Conservation (phyloP, 2,329 filamentous ascomycete species). For the Cadophora sp. region DNA sequence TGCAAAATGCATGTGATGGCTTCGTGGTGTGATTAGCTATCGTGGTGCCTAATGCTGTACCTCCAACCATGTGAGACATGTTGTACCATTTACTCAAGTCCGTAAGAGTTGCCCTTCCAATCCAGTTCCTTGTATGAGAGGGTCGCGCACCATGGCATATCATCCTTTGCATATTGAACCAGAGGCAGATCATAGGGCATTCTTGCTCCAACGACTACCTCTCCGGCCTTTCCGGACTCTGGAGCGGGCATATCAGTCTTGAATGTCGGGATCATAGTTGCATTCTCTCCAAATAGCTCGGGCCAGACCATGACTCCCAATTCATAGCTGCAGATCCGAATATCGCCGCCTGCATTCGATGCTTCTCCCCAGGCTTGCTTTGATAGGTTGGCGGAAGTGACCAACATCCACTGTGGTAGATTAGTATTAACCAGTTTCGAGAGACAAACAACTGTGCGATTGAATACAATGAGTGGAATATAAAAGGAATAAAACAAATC, state of each 20-base stretch:
- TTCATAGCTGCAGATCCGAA: constrained; percentile 82
- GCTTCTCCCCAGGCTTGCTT: constrained; percentile 87
- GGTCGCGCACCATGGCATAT: constrained; percentile 81
- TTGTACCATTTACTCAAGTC: background rate
- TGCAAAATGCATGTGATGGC: background rate
- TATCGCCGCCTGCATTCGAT: constrained; percentile 59
- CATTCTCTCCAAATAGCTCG: constrained; percentile 53
- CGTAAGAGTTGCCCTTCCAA: constrained; percentile 41
- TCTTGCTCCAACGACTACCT: constrained; percentile 67
- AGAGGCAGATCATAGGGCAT: constrained; percentile 86
- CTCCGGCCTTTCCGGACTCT: constrained; percentile 38
- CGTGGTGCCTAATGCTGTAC: background rate
- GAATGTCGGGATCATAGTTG: constrained; percentile 73
- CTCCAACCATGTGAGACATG: background rate
- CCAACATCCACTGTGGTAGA: constrained; percentile 68
- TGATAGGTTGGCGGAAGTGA: constrained; percentile 91
- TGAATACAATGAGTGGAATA: no score
- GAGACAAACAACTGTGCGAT: no score
- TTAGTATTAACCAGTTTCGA: no score
- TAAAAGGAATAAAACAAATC: no score
- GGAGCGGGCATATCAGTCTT: constrained; percentile 59
- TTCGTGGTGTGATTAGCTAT: constrained; percentile 8
- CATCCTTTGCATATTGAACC: constrained; percentile 64
- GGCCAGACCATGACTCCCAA: constrained; percentile 87
- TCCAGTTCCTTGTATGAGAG: constrained; percentile 66